A percentile compares a stretch with the other conserved stretches of the same genome.
Evolutionary conservation across 192 early-diverging fungal species (phyloP).

Genomic region (Backusella morwellensis): DNA sequence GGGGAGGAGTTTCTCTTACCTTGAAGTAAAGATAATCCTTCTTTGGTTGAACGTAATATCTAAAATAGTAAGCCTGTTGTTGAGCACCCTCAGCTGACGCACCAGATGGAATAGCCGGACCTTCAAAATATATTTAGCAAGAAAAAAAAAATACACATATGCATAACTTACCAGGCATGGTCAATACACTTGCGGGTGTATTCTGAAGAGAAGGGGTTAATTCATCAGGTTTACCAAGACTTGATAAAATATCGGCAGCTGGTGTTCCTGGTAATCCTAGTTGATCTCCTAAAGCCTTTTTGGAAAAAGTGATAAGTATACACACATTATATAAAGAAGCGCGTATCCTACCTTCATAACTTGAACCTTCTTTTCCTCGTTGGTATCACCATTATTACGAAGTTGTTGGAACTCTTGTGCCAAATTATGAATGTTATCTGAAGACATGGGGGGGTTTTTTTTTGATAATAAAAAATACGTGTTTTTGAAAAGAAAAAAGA

Average conservation of each 20-base stretch:
- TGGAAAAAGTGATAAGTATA: too few species aligned
- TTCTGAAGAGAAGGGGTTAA: conserved; percentile 34
- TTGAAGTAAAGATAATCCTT: conserved; percentile 41
- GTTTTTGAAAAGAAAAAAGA: not conserved
- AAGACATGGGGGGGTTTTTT: conserved; percentile 15
- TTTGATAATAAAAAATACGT: not conserved
- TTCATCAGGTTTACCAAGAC: conserved; percentile 51
- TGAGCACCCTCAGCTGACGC: not conserved
- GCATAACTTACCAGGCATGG: conserved; percentile 33
- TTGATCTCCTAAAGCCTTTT: conserved; percentile 39
- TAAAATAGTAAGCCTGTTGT: conserved; percentile 27
- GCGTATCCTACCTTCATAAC: conserved; percentile 28
- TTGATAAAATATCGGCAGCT: conserved; percentile 37
- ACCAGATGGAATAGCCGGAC: not conserved
- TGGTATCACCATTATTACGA: conserved; percentile 29
- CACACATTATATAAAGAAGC: not conserved
- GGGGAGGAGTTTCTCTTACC: not conserved
- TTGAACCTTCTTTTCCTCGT: conserved; percentile 31
- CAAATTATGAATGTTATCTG: conserved; percentile 21
- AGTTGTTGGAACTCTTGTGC: conserved; percentile 35
- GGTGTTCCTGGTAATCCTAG: conserved; percentile 45
- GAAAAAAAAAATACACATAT: not conserved
- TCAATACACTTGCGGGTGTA: conserved; percentile 4
- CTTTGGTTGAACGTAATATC: conserved; percentile 26
- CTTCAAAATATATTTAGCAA: not conserved